Percentiles rank a stretch among this genome's conserved stretches.
Evolutionary conservation across 164 flowering plant species (phyloP).

Genomic region (Chloranthus sessilifolius): DNA sequence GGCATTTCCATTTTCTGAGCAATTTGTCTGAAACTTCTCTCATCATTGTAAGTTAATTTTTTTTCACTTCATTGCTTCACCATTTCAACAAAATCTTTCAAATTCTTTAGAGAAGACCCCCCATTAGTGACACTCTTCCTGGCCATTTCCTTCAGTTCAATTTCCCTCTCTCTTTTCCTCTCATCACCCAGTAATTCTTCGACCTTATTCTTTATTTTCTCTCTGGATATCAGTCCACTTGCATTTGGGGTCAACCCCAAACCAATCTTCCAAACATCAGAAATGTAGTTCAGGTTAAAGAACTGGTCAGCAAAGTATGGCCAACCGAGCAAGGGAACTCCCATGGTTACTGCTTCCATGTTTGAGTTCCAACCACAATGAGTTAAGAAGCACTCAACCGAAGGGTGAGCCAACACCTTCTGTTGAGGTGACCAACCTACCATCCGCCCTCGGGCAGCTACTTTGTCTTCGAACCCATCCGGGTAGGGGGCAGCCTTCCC

Average conservation of each 20-base stretch:
- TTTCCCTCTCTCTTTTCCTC: not conserved
- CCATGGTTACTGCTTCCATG: constrained; percentile 1
- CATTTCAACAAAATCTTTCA: too few relatives aligned
- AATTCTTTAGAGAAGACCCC: too few relatives aligned
- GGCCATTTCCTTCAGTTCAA: too few relatives aligned
- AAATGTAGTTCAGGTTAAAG: constrained; percentile 7
- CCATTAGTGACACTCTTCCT: too few relatives aligned
- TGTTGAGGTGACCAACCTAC: constrained; percentile 6
- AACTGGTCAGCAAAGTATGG: constrained; percentile 18
- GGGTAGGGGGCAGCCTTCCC: too few relatives aligned
- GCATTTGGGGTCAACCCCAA: constrained; percentile 9
- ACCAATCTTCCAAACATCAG: constrained; percentile 20
- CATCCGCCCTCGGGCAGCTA: not conserved
- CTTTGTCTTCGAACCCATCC: not conserved
- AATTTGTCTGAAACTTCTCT: too few relatives aligned
- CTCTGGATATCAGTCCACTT: too few relatives aligned
- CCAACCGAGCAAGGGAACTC: constrained; percentile 8
- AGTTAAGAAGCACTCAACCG: constrained; percentile 6
- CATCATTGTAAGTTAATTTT: too few relatives aligned
- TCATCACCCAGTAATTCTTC: constrained; percentile 1
- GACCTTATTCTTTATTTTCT: too few relatives aligned
- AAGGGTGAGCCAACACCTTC: constrained; percentile 6
- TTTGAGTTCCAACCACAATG: too few relatives aligned
- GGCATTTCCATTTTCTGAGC: too few relatives aligned
- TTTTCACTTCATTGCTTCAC: too few relatives aligned